A percentile compares a stretch with the other conserved stretches of the same genome.
These are phyloP conservation scores for Sarcomyxa edulis DNA, from an alignment of 768 basidiomycete genomes.

Conservation along the genomic window DNA sequence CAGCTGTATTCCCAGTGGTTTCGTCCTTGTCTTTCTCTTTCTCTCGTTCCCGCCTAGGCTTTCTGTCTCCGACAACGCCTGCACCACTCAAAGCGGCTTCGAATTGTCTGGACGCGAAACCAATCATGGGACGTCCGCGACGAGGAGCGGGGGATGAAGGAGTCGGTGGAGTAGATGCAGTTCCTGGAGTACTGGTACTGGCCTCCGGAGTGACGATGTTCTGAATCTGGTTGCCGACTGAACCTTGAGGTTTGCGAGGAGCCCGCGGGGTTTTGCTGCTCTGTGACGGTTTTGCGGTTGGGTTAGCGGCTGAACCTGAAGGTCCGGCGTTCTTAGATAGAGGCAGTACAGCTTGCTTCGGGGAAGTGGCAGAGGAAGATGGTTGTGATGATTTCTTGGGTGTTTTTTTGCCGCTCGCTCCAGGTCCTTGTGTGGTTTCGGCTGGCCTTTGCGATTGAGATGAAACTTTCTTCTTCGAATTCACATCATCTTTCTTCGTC, in stretches of 20 bases:
- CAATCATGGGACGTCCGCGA: constrained; percentile 26
- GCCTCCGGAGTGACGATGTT: background rate
- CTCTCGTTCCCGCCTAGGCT: constrained; percentile 13
- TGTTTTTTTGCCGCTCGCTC: constrained; percentile 9
- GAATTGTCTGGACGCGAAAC: constrained; percentile 61
- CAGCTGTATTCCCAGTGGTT: constrained; percentile 14
- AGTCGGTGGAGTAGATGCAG: constrained; percentile 4
- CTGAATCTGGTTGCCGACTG: constrained; percentile 5
- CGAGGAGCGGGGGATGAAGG: constrained; percentile 6
- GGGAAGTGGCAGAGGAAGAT: constrained; percentile 13
- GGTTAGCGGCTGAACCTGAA: background rate
- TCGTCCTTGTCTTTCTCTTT: constrained; percentile 19
- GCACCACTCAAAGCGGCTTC: constrained; percentile 68
- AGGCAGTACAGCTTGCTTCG: constrained; percentile 13
- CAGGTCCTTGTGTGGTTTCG: constrained; percentile 8
- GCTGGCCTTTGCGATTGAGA: constrained; percentile 6
- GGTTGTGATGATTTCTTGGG: too few relatives aligned
- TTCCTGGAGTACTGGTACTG: background rate
- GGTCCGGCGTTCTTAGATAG: background rate
- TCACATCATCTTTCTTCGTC: constrained; percentile 30
- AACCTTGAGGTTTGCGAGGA: constrained; percentile 6
- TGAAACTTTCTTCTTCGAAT: constrained; percentile 24
- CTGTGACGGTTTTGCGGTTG: constrained; percentile 4
- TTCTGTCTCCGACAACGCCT: constrained; percentile 34
- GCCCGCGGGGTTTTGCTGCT: too few relatives aligned